Conservation (phyloP, 371 early-diverging fungal genomes). For the Mucor saturninus region DNA sequence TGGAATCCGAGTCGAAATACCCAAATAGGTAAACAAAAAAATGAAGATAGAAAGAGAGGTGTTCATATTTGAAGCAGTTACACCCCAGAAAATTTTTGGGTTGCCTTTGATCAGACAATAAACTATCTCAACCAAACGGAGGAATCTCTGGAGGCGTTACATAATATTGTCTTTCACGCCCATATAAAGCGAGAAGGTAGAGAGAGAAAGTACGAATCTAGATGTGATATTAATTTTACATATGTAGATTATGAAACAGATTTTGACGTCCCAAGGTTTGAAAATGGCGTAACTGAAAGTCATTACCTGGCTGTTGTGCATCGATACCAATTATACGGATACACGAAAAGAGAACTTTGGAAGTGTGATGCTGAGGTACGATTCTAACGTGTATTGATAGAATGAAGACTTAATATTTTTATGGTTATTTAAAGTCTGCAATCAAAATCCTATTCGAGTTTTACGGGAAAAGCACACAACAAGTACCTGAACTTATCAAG, state of each 20-base stretch:
- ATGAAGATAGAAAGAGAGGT: neutral
- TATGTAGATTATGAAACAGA: constrained; percentile 18
- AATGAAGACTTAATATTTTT: neutral
- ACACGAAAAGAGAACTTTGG: neutral
- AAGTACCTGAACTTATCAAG: neutral
- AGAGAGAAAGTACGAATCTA: neutral
- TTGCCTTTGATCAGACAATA: neutral
- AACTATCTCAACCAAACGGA: neutral
- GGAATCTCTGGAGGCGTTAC: constrained; percentile 15
- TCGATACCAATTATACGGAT: neutral
- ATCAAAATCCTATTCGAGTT: neutral
- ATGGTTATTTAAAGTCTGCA: neutral
- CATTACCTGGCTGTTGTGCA: neutral
- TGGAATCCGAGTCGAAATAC: constrained; percentile 16
- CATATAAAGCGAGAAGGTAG: constrained; percentile 3
- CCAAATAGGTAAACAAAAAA: neutral
- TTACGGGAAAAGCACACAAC: neutral
- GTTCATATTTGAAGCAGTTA: neutral
- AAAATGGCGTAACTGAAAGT: constrained; percentile 6
- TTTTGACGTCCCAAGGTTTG: constrained; percentile 32
- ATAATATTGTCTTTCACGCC: constrained; percentile 29
- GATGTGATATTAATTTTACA: neutral
- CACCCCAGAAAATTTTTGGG: neutral
- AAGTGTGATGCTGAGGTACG: neutral
- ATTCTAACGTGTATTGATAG: neutral